Evolutionary conservation across 176 grass and related monocot species (phyloP).

Genomic region (Dendrocalamus sinicus): DNA sequence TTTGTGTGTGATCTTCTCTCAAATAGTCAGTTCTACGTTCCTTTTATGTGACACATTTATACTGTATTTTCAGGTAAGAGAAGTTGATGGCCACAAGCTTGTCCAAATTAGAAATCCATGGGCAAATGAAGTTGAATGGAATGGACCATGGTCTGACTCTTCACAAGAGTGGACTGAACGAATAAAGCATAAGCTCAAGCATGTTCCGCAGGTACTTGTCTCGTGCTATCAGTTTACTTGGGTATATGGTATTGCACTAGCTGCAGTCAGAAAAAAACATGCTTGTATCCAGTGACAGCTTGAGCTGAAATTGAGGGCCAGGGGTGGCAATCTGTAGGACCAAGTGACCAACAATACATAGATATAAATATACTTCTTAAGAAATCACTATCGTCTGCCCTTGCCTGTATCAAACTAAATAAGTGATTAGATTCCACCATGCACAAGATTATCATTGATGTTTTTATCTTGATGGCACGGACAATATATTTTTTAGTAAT

Average conservation of each 20-base stretch:
- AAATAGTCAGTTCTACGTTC: background rate
- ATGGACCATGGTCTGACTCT: constrained; percentile 93
- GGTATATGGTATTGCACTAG: background rate
- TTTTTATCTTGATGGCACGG: background rate
- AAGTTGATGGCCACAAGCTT: constrained; percentile 98
- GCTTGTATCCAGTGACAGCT: background rate
- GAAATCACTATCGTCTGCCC: background rate
- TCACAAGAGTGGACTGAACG: constrained; percentile 96
- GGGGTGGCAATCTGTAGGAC: no score
- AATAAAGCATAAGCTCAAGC: constrained; percentile 99
- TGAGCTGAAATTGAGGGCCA: background rate
- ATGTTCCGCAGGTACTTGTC: constrained; percentile 81
- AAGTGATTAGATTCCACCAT: background rate
- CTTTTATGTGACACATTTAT: constrained; percentile 29
- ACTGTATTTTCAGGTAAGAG: constrained; percentile 77
- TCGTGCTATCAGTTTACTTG: constrained; percentile 26
- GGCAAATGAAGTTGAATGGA: constrained; percentile 99
- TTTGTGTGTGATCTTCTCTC: constrained; percentile 25
- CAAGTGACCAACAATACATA: no score
- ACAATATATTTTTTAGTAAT: background rate
- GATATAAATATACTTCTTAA: no score
- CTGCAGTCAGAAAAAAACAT: constrained; percentile 16
- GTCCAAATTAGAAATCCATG: constrained; percentile 99
- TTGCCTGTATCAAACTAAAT: background rate
- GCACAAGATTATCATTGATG: background rate